Evolutionary conservation across 164 flowering plant species (phyloP), one percentile per base, ranked within the genome.

Genomic region (Magnolia changhungtana): DNA sequence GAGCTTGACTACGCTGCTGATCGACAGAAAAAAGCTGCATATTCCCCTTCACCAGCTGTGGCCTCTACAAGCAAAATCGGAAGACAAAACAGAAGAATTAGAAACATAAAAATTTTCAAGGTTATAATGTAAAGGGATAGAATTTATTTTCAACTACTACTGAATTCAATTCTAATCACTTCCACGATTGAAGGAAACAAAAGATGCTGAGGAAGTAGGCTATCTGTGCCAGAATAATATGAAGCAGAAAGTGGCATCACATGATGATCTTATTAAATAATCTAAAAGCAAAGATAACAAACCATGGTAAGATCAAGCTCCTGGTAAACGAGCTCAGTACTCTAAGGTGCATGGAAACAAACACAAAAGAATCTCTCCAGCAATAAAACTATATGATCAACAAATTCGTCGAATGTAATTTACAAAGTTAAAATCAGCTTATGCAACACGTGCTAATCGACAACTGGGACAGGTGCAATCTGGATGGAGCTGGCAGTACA

Each of bases 1-100:
- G 96, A 83, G 98, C 98, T 87, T 96, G 99, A 85, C 99, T 96
- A 24, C 99, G 97, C 82, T 96, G 95, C 85, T 96, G 99, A 77
- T 94, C 98, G 73, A 96, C 96, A 50, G 98, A 96, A 81, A 87
- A 96, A 63, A 96, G 96, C 80, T 96, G 99, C 99, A 96, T 94
- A 75, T 89, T 96, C 78, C 98, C 99, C 80, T 96, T 96, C 27
- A 96, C 99, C 74, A 96, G 83, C 83, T 94, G 98, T 59, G 96
- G 99, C 83, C 93, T 91, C 99, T 96, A 65, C 29, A 84, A 81
- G 8, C 71, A 77, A 71, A 23, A 61, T 55, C 6, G 7, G 4
- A 27, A 63, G 21, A 37, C 45, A 5, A 37, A 37, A 37, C 45
- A 37, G 45, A 37, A 37, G 45, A 37, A 37, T 37, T 37, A 37